phyloP scores from a whole-genome alignment of 225 moss, liverwort and hornwort species.

The Polytrichum formosum region DNA sequence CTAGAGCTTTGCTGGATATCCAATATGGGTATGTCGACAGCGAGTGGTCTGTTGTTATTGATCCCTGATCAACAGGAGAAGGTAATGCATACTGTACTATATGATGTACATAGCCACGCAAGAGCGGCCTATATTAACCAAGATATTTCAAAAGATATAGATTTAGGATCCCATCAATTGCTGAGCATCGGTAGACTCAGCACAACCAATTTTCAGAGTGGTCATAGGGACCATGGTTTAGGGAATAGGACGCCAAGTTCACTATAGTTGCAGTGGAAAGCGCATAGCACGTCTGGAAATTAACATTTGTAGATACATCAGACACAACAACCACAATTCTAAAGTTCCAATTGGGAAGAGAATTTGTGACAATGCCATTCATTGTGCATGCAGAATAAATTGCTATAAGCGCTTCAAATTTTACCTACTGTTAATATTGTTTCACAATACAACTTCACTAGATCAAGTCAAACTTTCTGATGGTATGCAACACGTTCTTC shows the following conservation, averaged over 20 bases:
- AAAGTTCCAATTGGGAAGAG: too few species aligned
- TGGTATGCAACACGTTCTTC: too few species aligned
- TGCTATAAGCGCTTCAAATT: too few species aligned
- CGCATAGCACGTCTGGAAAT: neutral
- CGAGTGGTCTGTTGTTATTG: slow-evolving; percentile 69
- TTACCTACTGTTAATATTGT: too few species aligned
- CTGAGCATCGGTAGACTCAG: neutral
- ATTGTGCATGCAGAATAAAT: too few species aligned
- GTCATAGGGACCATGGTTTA: neutral
- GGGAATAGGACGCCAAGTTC: neutral
- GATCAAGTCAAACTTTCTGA: too few species aligned
- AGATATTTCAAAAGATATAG: too few species aligned
- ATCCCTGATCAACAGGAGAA: slow-evolving; percentile 19
- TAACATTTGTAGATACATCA: too few species aligned
- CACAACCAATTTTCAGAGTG: neutral
- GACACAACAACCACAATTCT: too few species aligned
- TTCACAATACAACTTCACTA: too few species aligned
- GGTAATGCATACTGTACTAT: neutral
- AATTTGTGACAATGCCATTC: too few species aligned
- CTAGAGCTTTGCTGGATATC: slow-evolving; percentile 56
- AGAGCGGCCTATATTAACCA: too few species aligned
- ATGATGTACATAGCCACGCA: slow-evolving; percentile 2
- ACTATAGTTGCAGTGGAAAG: neutral
- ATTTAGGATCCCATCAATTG: neutral
- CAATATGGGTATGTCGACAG: slow-evolving; percentile 65